These are phyloP conservation scores for Colletotrichum karsti DNA, from an alignment of 2,329 filamentous ascomycete species.

Conservation along the genomic window DNA sequence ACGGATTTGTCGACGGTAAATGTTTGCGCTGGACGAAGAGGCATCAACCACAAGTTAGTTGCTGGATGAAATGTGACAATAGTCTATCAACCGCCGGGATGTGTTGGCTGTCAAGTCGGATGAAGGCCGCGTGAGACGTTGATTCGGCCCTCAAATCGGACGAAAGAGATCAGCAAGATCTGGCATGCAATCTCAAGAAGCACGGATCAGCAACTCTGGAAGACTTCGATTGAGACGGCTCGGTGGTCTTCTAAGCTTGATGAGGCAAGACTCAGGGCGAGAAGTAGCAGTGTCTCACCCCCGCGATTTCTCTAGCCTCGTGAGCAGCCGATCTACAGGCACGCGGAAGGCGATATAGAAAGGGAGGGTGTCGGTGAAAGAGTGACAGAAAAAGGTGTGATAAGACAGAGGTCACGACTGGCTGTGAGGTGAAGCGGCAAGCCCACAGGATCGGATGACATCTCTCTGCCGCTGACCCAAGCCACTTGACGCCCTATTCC, in stretches of 20 bases:
- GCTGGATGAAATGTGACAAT: too few relatives aligned
- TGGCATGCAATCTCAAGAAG: neutral
- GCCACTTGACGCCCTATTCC: neutral
- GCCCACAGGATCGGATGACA: neutral
- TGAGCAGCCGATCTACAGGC: constrained; percentile 9
- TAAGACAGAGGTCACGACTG: neutral
- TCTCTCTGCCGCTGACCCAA: constrained; percentile 5
- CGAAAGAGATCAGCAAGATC: too few relatives aligned
- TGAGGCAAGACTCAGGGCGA: neutral
- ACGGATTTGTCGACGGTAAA: neutral
- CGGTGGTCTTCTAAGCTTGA: neutral
- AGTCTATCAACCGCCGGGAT: too few relatives aligned
- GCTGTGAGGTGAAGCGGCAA: neutral
- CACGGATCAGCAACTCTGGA: too few relatives aligned
- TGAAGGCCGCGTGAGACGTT: too few relatives aligned
- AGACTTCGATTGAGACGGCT: neutral
- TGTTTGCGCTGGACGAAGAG: neutral
- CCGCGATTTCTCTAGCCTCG: neutral
- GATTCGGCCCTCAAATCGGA: too few relatives aligned
- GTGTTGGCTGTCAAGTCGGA: too few relatives aligned
- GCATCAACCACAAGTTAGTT: too few relatives aligned
- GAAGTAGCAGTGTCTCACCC: neutral
- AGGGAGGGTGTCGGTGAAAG: neutral
- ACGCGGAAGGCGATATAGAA: neutral
- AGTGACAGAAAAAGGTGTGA: neutral